Base-by-base conservation (phyloP, 164 flowering plant species). In the Nymphaea colorata region DNA sequence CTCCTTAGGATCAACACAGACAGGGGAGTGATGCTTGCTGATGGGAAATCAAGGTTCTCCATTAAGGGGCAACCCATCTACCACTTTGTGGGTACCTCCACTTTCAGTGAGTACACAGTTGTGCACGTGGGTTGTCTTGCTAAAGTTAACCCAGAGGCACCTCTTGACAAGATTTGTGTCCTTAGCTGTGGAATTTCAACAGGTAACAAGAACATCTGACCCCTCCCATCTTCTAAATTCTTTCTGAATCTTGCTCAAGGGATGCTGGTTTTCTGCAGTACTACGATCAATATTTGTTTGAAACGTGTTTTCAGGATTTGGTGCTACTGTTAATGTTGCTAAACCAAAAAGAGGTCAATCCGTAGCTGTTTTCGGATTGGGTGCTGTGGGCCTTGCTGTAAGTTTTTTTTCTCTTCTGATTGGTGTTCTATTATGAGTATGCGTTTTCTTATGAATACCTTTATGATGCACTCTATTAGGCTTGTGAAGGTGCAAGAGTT, bases 321-420 rank as follows among this genome's bases (percentile, higher is more conserved):
- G 93, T 68, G 94, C 93, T 15, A 69, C 86, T n/a, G 43, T 88
- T 65, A 90, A 88, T 81, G 92, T 88, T 64, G 92, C 96, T 18
- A 88, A 88, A 76, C 94, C 94, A 0, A 64, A 68, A 10, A 79
- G 74, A 70, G 92, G 94, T 42, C 81, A 84, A 3, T 69, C 84
- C 0, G 89, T 87, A 11, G 96, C 92, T 61, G 63, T 90, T 12
- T 90, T 90, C 62, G 91, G 96, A 64, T 68, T 90, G 43, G 96
- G 91, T 61, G 80, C 76, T 44, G n/a, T n/a, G n/a, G n/a, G n/a
- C n/a, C n/a, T n/a, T n/a, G n/a, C n/a, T n/a, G n/a, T n/a, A n/a
- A n/a, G n/a, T n/a, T n/a, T n/a, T n/a, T n/a, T n/a, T n/a, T n/a
- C n/a, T n/a, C n/a, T n/a, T n/a, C n/a, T n/a, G n/a, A n/a, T n/a